phyloP scores from a whole-genome alignment of 495 filamentous ascomycete genomes.

The Pyronema omphalodes region DNA sequence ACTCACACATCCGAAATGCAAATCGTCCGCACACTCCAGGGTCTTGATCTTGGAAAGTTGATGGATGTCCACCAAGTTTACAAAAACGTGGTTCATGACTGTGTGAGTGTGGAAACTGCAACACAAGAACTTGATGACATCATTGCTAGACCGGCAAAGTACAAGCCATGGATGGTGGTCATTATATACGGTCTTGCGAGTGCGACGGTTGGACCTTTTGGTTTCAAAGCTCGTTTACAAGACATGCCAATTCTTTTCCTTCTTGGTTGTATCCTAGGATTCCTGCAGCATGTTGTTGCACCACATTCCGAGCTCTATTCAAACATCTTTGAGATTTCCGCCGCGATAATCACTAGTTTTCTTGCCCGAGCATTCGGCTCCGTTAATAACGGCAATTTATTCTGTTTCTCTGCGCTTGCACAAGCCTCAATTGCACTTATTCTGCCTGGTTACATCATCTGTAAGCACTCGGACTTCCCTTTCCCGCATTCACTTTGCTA shows the following conservation, averaged over 20 bases:
- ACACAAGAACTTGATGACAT: conserved; percentile 50
- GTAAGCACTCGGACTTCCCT: conserved; percentile 18
- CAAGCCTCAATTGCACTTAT: conserved; percentile 87
- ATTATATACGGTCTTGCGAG: conserved; percentile 71
- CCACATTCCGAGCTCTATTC: conserved; percentile 63
- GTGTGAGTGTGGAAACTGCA: conserved; percentile 69
- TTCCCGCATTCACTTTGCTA: conserved; percentile 1
- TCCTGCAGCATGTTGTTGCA: conserved; percentile 61
- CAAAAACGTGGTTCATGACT: conserved; percentile 82
- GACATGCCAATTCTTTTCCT: conserved; percentile 79
- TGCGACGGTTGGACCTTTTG: conserved; percentile 73
- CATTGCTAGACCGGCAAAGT: conserved; percentile 42
- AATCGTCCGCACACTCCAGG: conserved; percentile 56
- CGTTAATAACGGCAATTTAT: conserved; percentile 47
- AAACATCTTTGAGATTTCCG: conserved; percentile 84
- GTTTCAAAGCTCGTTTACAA: conserved; percentile 68
- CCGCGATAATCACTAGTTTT: conserved; percentile 76
- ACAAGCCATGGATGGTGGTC: conserved; percentile 52
- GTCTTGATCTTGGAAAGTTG: conserved; percentile 68
- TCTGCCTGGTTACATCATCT: conserved; percentile 69
- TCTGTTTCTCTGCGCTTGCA: conserved; percentile 85
- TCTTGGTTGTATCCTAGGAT: conserved; percentile 64
- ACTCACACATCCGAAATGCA: conserved; percentile 91
- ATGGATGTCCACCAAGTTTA: conserved; percentile 77
- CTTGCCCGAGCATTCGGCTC: conserved; percentile 75